Evolutionary conservation across 495 filamentous ascomycete species (phyloP).

Genomic region (Podospora sp.): DNA sequence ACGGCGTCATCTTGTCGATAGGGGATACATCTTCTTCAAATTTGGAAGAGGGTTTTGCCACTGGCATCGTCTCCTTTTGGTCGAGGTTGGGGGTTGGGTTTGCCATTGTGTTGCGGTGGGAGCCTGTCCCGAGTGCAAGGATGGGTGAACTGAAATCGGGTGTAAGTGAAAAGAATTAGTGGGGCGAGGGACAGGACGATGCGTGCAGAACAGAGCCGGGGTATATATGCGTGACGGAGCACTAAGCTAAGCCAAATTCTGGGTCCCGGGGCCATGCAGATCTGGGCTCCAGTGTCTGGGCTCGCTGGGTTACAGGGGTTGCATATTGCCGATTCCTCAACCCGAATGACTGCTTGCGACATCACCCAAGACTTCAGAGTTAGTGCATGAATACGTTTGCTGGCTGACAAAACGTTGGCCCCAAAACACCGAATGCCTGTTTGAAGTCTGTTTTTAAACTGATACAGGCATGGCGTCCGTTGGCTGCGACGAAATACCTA

Average conservation of each 20-base stretch:
- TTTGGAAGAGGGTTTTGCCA: background rate
- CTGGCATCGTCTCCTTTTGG: background rate
- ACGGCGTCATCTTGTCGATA: background rate
- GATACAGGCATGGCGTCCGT: too few species aligned
- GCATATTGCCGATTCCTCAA: background rate
- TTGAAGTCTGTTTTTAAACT: too few species aligned
- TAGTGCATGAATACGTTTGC: too few species aligned
- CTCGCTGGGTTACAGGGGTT: background rate
- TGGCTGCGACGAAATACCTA: too few species aligned
- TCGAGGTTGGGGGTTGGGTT: background rate
- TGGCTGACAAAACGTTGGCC: too few species aligned
- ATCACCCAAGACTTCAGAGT: too few species aligned
- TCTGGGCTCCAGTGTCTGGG: background rate
- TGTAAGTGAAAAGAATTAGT: background rate
- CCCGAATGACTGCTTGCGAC: background rate
- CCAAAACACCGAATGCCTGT: too few species aligned
- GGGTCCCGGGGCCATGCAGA: background rate
- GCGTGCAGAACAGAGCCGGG: background rate
- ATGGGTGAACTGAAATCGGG: too few species aligned
- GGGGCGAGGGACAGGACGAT: background rate
- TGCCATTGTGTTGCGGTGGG: background rate
- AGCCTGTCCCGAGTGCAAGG: background rate
- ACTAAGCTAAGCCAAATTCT: background rate
- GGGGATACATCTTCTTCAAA: background rate
- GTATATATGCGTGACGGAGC: slow-evolving; percentile 2